Evolutionary conservation across 1,284 basidiomycete genomes (phyloP).

Genomic region (Testicularia cyperi): DNA sequence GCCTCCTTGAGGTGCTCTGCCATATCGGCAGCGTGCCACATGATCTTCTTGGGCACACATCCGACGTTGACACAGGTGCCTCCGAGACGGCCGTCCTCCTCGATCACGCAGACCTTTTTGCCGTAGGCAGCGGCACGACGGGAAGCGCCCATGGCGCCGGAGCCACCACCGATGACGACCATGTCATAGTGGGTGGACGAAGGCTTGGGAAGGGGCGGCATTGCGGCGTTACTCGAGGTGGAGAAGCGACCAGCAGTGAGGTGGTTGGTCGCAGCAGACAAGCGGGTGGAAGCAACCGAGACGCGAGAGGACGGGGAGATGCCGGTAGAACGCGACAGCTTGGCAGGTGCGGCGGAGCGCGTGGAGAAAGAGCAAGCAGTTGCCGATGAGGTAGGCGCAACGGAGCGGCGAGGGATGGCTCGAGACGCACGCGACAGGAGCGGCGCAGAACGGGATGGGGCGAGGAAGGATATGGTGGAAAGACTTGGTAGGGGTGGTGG

Average conservation of each 20-base stretch:
- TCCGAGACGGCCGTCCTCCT: constrained; percentile 75
- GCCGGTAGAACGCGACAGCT: constrained; percentile 11
- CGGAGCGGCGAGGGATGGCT: neutral
- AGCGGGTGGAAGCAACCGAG: neutral
- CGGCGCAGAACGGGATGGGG: constrained; percentile 4
- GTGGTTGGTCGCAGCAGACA: constrained; percentile 18
- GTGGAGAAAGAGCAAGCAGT: constrained; percentile 1
- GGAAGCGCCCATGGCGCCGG: constrained; percentile 58
- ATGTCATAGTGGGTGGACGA: constrained; percentile 51
- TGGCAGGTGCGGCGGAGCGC: constrained; percentile 1
- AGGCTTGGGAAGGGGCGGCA: constrained; percentile 55
- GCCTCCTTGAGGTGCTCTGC: constrained; percentile 75
- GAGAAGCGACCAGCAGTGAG: constrained; percentile 11
- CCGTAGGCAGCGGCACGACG: constrained; percentile 82
- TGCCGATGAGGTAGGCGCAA: too few species aligned
- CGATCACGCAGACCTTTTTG: constrained; percentile 87
- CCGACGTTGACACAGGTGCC: constrained; percentile 95
- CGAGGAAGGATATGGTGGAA: constrained; percentile 14
- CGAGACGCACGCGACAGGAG: constrained; percentile 24
- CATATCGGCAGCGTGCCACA: constrained; percentile 96
- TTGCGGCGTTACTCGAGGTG: constrained; percentile 15
- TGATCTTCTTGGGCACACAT: constrained; percentile 70
- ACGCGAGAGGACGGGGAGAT: constrained; percentile 11
- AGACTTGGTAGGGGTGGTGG: neutral
- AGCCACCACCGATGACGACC: constrained; percentile 59